Percentiles rank a stretch among this genome's conserved stretches.
Conservation (phyloP, 225 moss, liverwort and hornwort genomes). For the Sphagnum contortum region DNA sequence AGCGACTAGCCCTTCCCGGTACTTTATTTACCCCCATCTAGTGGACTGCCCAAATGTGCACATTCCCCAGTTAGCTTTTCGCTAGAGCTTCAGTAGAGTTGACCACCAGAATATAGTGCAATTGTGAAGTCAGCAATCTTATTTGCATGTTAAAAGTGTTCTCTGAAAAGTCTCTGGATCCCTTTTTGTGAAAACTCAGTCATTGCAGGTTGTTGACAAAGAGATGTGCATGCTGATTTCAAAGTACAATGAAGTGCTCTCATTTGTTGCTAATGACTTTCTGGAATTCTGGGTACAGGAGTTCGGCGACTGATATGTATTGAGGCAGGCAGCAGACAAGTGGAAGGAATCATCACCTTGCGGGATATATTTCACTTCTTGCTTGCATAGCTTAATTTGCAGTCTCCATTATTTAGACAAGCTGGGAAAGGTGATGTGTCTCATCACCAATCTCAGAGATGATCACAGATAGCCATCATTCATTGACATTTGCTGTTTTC, state of each 20-base stretch:
- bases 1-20: constrained; percentile 87
- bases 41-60: too few relatives aligned
- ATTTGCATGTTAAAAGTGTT: too few relatives aligned
- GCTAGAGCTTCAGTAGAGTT: too few relatives aligned
- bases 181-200: neutral
- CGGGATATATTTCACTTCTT: constrained; percentile 94
- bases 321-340: constrained; percentile 89
- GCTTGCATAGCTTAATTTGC: constrained; percentile 14
- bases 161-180: neutral
- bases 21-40: neutral
- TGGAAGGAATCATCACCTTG: constrained; percentile 89
- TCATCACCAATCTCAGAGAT: neutral
- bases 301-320: constrained; percentile 93
- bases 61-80: too few relatives aligned
- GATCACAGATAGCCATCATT: neutral
- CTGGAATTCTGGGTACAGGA: constrained; percentile 22
- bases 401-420: constrained; percentile 1
- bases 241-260: too few relatives aligned
- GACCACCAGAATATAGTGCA: too few relatives aligned
- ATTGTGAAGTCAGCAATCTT: too few relatives aligned
- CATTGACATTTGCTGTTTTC: neutral
- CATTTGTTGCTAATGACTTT: too few relatives aligned
- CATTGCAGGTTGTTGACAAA: too few relatives aligned
- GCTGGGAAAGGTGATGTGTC: neutral
- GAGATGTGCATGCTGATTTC: too few relatives aligned